Percentiles rank a stretch among this genome's conserved stretches.
These are phyloP conservation scores for Scopulariopsis brevicaulis DNA, from an alignment of 2,329 filamentous ascomycete species.

Conservation along the genomic window DNA sequence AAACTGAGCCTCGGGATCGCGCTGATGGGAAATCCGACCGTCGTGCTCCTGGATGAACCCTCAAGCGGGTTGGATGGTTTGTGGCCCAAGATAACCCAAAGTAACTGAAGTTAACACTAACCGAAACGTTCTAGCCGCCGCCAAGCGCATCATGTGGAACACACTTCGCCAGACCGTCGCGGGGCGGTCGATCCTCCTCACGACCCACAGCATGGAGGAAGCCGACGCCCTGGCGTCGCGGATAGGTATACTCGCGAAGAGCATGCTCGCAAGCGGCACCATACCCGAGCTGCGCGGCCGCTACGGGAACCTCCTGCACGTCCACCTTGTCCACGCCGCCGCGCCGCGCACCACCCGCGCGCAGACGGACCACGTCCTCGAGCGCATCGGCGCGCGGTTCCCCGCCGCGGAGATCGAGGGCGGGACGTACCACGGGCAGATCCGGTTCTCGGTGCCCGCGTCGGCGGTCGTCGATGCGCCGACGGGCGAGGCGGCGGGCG, in stretches of 20 bases:
- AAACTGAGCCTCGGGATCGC: constrained; percentile 85
- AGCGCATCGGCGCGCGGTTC: constrained; percentile 54
- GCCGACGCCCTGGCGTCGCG: constrained; percentile 77
- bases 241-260: constrained; percentile 74
- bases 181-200: constrained; percentile 75
- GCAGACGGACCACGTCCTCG: constrained; percentile 55
- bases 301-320: constrained; percentile 69
- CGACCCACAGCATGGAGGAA: constrained; percentile 93
- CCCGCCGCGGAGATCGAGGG: constrained; percentile 57
- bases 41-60: constrained; percentile 82
- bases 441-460: constrained; percentile 69
- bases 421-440: constrained; percentile 72
- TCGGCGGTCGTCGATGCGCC: constrained; percentile 19
- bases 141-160: constrained; percentile 88
- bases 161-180: constrained; percentile 64
- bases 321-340: constrained; percentile 66
- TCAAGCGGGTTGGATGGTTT: constrained; percentile 80
- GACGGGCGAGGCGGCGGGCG: constrained; percentile 12
- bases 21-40: constrained; percentile 81
- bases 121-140: no score
- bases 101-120: no score
- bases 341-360: constrained; percentile 61
- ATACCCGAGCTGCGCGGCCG: constrained; percentile 59
- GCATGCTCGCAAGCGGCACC: constrained; percentile 77
- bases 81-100: no score